A percentile compares a stretch with the other conserved stretches of the same genome.
Evolutionary conservation across 768 basidiomycete species (phyloP).

Genomic region (Termitomyces sp.): DNA sequence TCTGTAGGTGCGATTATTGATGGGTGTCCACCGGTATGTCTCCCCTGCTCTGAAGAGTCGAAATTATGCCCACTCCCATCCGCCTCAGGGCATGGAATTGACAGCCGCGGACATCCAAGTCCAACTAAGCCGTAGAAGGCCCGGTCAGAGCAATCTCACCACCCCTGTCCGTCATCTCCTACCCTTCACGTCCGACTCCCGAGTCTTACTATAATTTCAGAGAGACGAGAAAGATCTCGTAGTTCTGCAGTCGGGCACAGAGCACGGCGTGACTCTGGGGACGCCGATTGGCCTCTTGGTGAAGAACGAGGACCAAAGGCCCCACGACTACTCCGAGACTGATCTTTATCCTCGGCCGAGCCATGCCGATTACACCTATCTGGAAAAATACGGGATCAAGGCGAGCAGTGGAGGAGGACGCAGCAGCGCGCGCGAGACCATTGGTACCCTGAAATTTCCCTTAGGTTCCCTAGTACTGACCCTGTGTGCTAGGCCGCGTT

Average conservation of each 20-base stretch:
- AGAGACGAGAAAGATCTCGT: slow-evolving; percentile 95
- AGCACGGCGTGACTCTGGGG: slow-evolving; percentile 92
- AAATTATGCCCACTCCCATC: slow-evolving; percentile 1
- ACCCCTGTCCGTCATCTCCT: slow-evolving; percentile 68
- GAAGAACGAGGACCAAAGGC: slow-evolving; percentile 96
- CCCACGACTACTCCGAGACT: slow-evolving; percentile 97
- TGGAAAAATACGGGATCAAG: slow-evolving; percentile 96
- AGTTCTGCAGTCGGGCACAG: slow-evolving; percentile 87
- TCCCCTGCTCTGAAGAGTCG: background rate
- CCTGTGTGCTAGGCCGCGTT: slow-evolving; percentile 63
- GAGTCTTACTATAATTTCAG: slow-evolving; percentile 30
- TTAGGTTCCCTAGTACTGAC: background rate
- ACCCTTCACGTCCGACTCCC: background rate
- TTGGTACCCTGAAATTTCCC: slow-evolving; percentile 46
- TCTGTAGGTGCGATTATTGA: slow-evolving; percentile 98
- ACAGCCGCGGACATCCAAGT: slow-evolving; percentile 80
- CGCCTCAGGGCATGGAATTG: slow-evolving; percentile 71
- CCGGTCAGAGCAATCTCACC: slow-evolving; percentile 94
- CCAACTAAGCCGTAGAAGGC: slow-evolving; percentile 86
- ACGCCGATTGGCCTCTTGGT: slow-evolving; percentile 97
- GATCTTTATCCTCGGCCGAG: slow-evolving; percentile 96
- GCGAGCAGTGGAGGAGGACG: slow-evolving; percentile 96
- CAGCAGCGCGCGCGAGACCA: slow-evolving; percentile 93
- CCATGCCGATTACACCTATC: slow-evolving; percentile 97
- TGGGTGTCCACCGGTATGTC: slow-evolving; percentile 87